Conservation (phyloP, 2,329 filamentous ascomycete genomes). For the Tolypocladium nubicola region DNA sequence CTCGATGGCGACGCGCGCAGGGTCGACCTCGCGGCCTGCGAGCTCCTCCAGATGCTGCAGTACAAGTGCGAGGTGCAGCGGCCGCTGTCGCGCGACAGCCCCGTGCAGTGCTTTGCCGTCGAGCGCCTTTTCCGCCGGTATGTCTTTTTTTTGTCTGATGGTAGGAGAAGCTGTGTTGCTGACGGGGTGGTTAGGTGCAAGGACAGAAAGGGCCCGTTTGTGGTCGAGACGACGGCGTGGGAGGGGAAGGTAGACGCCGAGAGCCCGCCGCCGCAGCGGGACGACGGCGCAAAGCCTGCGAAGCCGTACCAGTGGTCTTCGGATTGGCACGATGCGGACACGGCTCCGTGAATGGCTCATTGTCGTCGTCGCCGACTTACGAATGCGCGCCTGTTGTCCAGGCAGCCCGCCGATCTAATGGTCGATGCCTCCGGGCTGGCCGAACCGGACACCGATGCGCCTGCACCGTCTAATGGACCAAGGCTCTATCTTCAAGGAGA, state of each 20-base stretch:
- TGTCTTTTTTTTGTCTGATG: slow-evolving; percentile 15
- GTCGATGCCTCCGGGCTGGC: neutral
- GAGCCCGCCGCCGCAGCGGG: slow-evolving; percentile 5
- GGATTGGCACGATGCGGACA: slow-evolving; percentile 23
- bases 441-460: neutral
- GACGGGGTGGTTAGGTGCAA: slow-evolving; percentile 35
- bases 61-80: slow-evolving; percentile 47
- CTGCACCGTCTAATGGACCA: neutral
- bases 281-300: slow-evolving; percentile 7
- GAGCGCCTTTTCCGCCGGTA: slow-evolving; percentile 51
- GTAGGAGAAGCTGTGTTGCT: neutral
- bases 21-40: slow-evolving; percentile 44
- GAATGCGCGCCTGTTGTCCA: neutral
- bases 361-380: neutral
- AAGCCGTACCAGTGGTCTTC: slow-evolving; percentile 22
- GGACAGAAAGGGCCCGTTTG: slow-evolving; percentile 46
- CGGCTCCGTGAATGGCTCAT: slow-evolving; percentile 8
- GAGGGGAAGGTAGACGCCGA: slow-evolving; percentile 27
- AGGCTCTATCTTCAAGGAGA: neutral
- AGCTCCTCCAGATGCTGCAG: slow-evolving; percentile 48
- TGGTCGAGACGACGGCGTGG: slow-evolving; percentile 55
- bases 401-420: neutral
- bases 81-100: slow-evolving; percentile 32
- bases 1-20: slow-evolving; percentile 21
- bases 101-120: slow-evolving; percentile 45